These are phyloP conservation scores for Linnemannia hyalina DNA, from an alignment of 192 early-diverging fungal genomes.

Conservation along the genomic window DNA sequence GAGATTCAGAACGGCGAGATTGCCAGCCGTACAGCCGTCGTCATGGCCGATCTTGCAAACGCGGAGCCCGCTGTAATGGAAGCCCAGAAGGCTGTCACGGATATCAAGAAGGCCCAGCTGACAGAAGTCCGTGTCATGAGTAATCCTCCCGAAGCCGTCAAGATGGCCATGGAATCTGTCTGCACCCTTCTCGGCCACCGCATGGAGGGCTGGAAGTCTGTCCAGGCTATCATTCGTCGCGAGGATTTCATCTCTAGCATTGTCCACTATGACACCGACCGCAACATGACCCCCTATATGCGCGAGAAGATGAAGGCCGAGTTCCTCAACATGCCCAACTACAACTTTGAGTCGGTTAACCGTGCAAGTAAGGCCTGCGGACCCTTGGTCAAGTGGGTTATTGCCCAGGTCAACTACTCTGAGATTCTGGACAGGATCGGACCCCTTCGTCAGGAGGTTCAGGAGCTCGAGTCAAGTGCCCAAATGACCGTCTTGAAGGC, in stretches of 20 bases:
- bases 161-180: constrained; percentile 97
- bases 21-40: constrained; percentile 78
- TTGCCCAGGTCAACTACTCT: constrained; percentile 94
- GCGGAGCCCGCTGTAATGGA: constrained; percentile 97
- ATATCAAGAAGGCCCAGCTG: constrained; percentile 97
- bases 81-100: constrained; percentile 93
- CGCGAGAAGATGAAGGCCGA: constrained; percentile 85
- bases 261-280: constrained; percentile 95
- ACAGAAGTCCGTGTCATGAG: constrained; percentile 97
- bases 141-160: constrained; percentile 96
- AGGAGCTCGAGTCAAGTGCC: constrained; percentile 83
- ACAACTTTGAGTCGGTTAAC: constrained; percentile 96
- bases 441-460: constrained; percentile 94
- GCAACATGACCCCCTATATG: constrained; percentile 78
- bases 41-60: constrained; percentile 91
- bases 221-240: constrained; percentile 89
- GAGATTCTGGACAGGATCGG: constrained; percentile 96
- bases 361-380: constrained; percentile 98
- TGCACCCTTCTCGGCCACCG: constrained; percentile 93
- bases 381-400: constrained; percentile 97
- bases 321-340: constrained; percentile 88
- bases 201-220: constrained; percentile 90
- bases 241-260: constrained; percentile 99
- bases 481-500: constrained; percentile 80
- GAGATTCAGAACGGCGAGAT: constrained; percentile 82